phyloP scores from a whole-genome alignment of 768 basidiomycete species.

The Glaciozyma antarctica region DNA sequence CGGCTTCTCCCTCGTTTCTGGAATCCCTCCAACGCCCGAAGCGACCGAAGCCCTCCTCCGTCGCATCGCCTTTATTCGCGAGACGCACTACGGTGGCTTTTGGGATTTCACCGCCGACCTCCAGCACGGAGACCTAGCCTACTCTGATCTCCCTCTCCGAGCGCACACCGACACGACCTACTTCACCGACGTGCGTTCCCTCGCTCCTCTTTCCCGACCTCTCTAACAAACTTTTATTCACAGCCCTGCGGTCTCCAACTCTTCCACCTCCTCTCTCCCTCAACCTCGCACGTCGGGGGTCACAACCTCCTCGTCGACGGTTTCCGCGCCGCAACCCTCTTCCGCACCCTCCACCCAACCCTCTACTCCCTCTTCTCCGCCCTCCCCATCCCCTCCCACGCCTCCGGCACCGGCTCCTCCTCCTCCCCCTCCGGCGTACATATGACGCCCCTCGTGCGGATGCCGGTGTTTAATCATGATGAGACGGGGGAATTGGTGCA shows the following conservation, averaged over 20 bases:
- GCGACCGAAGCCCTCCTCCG: constrained; percentile 68
- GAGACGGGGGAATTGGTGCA: constrained; percentile 55
- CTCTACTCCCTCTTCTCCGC: constrained; percentile 60
- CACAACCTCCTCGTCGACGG: constrained; percentile 89
- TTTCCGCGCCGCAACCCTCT: constrained; percentile 76
- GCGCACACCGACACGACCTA: constrained; percentile 75
- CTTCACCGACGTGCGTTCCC: constrained; percentile 48
- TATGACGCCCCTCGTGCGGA: constrained; percentile 50
- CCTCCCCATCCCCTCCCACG: constrained; percentile 68
- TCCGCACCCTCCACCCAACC: constrained; percentile 62
- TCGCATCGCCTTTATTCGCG: constrained; percentile 76
- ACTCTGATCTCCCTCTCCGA: constrained; percentile 74
- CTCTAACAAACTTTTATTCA: not conserved
- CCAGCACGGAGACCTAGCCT: constrained; percentile 85
- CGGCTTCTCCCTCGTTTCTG: constrained; percentile 79
- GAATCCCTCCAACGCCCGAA: constrained; percentile 68
- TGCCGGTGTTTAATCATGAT: constrained; percentile 67
- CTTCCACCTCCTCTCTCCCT: constrained; percentile 75
- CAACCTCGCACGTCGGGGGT: constrained; percentile 61
- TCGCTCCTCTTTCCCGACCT: not conserved
- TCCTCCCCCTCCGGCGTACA: constrained; percentile 36
- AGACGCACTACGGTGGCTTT: constrained; percentile 85
- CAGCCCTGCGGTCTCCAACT: constrained; percentile 92
- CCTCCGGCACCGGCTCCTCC: constrained; percentile 61
- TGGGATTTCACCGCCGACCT: constrained; percentile 95